These are phyloP conservation scores for Digitaria exilis DNA, from an alignment of 202 grass and related monocot species.

Conservation along the genomic window DNA sequence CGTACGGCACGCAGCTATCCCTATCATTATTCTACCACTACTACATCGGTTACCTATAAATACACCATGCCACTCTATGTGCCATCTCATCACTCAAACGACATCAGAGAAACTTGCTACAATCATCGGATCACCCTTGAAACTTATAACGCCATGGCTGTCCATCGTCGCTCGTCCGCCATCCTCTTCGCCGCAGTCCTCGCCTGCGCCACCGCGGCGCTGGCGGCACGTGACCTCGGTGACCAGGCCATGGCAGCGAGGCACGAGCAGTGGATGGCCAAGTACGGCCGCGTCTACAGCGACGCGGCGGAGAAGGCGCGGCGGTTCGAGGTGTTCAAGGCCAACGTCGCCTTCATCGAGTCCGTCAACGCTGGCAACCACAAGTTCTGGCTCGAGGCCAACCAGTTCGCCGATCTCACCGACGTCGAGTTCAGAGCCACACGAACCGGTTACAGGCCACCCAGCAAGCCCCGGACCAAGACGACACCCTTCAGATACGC, in stretches of 20 bases:
- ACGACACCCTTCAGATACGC: not conserved
- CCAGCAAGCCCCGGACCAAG: not conserved
- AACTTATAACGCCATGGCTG: slow-evolving; percentile 16
- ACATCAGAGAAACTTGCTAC: not conserved
- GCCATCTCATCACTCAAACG: not conserved
- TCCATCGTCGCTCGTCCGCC: not conserved
- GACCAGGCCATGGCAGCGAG: slow-evolving; percentile 37
- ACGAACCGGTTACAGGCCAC: not conserved
- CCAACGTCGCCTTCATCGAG: slow-evolving; percentile 49
- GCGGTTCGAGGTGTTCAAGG: slow-evolving; percentile 47
- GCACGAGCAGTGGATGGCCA: slow-evolving; percentile 53
- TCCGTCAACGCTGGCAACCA: slow-evolving; percentile 36
- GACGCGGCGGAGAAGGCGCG: slow-evolving; percentile 51
- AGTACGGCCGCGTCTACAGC: slow-evolving; percentile 48
- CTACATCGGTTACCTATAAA: not conserved
- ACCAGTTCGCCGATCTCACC: slow-evolving; percentile 55
- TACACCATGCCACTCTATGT: not conserved
- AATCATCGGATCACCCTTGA: no score
- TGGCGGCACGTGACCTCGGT: slow-evolving; percentile 10
- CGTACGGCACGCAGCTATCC: slow-evolving; percentile 13
- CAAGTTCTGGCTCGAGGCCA: slow-evolving; percentile 41
- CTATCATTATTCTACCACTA: not conserved
- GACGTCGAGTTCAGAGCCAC: slow-evolving; percentile 46
- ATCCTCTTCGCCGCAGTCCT: not conserved
- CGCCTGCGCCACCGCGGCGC: not conserved